Percentiles rank a stretch among this genome's conserved stretches.
phyloP scores from a whole-genome alignment of 257 asterid species.

The Nicotiana paniculata region DNA sequence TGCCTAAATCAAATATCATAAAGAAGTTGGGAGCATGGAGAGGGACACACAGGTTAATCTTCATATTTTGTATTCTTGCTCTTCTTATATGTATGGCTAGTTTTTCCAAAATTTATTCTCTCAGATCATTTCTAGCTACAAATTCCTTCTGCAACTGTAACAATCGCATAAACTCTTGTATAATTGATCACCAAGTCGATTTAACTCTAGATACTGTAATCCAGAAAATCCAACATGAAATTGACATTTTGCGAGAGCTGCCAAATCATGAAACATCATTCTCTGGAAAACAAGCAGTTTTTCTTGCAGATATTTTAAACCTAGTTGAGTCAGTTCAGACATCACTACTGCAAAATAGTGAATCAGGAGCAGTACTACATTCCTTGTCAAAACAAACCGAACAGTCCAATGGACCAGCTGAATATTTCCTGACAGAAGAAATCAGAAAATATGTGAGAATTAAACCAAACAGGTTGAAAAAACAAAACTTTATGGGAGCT shows the following conservation, averaged over 20 bases:
- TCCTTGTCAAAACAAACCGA: background rate
- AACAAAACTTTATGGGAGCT: slow-evolving; percentile 63
- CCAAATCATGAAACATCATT: slow-evolving; percentile 8
- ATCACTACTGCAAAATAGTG: background rate
- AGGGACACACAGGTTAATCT: slow-evolving; percentile 24
- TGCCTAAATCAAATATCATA: slow-evolving; percentile 24
- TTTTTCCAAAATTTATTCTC: slow-evolving; percentile 34
- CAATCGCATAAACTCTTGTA: background rate
- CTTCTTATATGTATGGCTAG: slow-evolving; percentile 28
- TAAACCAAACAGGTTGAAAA: slow-evolving; percentile 51
- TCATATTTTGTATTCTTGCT: slow-evolving; percentile 19
- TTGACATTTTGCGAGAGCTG: slow-evolving; percentile 18
- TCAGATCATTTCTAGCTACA: slow-evolving; percentile 24
- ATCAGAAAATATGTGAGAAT: slow-evolving; percentile 39
- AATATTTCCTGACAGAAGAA: slow-evolving; percentile 46
- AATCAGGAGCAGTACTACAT: background rate
- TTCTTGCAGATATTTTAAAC: slow-evolving; percentile 49
- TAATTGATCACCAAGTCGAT: slow-evolving; percentile 5
- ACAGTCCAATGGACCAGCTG: slow-evolving; percentile 12
- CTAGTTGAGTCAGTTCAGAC: slow-evolving; percentile 29
- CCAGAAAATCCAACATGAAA: slow-evolving; percentile 32
- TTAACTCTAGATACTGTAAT: slow-evolving; percentile 20
- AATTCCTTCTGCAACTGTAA: slow-evolving; percentile 20
- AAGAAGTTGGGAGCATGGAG: slow-evolving; percentile 27
- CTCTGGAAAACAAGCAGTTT: slow-evolving; percentile 23